Evolutionary conservation across 2,329 filamentous ascomycete species (phyloP), one percentile per base, ranked within the genome.

Genomic region (Ceratocystiopsis sp.): DNA sequence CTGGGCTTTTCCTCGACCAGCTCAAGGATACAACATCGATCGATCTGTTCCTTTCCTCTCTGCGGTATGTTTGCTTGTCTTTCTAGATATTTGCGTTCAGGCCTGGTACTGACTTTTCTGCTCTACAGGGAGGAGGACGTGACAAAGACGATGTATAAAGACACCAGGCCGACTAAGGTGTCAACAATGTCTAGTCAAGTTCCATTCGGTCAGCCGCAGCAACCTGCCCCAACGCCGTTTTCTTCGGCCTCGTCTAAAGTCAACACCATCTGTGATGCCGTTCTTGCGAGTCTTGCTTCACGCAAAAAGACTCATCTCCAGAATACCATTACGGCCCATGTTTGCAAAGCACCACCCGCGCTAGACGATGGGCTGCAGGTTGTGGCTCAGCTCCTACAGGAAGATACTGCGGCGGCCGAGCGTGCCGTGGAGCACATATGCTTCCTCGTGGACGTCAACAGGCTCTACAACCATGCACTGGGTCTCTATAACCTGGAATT

Each of bases 381-480:
- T 32, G 83, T 96, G 33, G 80, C 84, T 4, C 71, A 78, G 43
- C 64, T 98, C 34, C 72, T 77, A 66, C 69, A 72, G 4, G 71
- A 80, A 50, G 74, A 81, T 41, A 66, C 75, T 37, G 71, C 77
- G 42, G 69, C 87, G 50, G 84, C 85, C 0, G 89, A 96, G 51
- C 80, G 80, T 58, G 89, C 89, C 0, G 80, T 95, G 18, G 86
- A 95, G 57, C 91, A 98, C 55, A 95, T 98, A 47, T 96, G 86
- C 67, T 98, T 98, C 67, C 71, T 98, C 37, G 84, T 87, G 1
- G 91, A 98, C 59, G 81, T 93, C 38, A 93, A 95, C 58, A 78
- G 78, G 35, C 73, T 98, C 0, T 98, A 94, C 54, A 84, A 95
- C 48, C 79, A 87, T 47, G 84, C 91, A 0, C 68, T 98, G 2